Evolutionary conservation across 2,329 filamentous ascomycete genomes (phyloP), one percentile per base, ranked within the genome.

Genomic region (Cyclaneusma minus): DNA sequence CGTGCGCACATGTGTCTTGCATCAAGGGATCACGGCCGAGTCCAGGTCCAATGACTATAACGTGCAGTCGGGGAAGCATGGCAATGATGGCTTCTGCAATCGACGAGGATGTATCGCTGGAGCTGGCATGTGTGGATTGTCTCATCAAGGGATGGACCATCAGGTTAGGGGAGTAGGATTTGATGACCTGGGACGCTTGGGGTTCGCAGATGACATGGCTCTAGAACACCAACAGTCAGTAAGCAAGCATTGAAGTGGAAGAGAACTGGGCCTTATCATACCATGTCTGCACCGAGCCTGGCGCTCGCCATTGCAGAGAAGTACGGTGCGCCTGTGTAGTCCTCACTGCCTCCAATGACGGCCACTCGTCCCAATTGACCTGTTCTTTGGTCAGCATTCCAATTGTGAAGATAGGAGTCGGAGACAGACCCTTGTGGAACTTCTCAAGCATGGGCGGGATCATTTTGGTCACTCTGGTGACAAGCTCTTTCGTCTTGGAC

Each of bases 71-170:
- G 5, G 77, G 64, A 3, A 98, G 68, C 70, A 95, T 79, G 32
- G 65, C 68, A 33, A 85, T 66, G 37, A 95, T 77, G 27, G 66
- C 57, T 13, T 64, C 52, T 6, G 80, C 69, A 24, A 93, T 63
- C 28, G 58, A 47, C 8, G 58, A 60, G 2, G 77, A 63, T 8
- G 58, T 58, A 29, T 76, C 67, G 28, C 60, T 53, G 25, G 58
- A 50, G 13, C 55, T 49, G 28, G 67, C 54, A 39, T 68, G 62
- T 13, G 54, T 45, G 23, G 71, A 68, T 52, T 89, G 82, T 16
- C 83, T 79, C 71, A 98, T 87, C 39, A 94, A 68, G 1, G 89
- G 89, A 51, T 95, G 89, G 7, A 98, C 89, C 87, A 98, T 98
- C 15, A 98, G 64, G 50, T 95, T 94, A 3, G 89, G 89, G 12